Evolutionary conservation across 108 stramenopile species (phyloP), one percentile per base, ranked within the genome.

Genomic region (Cyclotella atomus): DNA sequence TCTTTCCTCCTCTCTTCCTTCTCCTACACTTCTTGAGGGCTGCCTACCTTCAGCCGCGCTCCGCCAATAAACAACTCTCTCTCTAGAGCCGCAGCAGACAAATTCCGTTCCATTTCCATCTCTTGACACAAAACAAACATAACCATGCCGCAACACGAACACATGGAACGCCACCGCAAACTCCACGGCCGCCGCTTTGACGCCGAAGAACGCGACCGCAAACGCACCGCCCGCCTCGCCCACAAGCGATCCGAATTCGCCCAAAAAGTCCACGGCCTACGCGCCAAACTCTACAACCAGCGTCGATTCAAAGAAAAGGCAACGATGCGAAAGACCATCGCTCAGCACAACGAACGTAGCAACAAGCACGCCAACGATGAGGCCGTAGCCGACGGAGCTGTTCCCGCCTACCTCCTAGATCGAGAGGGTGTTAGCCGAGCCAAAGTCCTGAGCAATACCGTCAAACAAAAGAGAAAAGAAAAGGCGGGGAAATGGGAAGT

Each of bases 401-500:
- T 99, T 3, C 98, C 98, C 7, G 97, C 98, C 21, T 99, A 98
- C 71, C 83, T 99, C 81, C 85, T 99, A 33, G 99, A 99, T 83
- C 89, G 99, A 8, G 98, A 99, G 85, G 97, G 97, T 29, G 96
- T 97, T 15, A 85, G 85, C 30, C 89, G 99, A n/a, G 98, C 98
- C 70, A 99, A 99, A 81, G 97, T 99, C 7, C 83, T 99, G 59
- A 89, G 87, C 68, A 99, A 99, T 83, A 97, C 98, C 17, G 94
- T 99, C 49, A 99, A 99, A 77, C 99, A 99, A 89, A 99, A 99
- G 88, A 84, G 99, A 50, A 98, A 98, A 76, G 99, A 99, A 85
- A 99, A 99, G 91, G 99, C 99, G 36, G 99, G 99, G 20, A 99
- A 98, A 75, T 99, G 99, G 99, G 95, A 95, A 70, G 99, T 99